phyloP scores from a whole-genome alignment of 164 flowering plant genomes.

The Sedum album region DNA sequence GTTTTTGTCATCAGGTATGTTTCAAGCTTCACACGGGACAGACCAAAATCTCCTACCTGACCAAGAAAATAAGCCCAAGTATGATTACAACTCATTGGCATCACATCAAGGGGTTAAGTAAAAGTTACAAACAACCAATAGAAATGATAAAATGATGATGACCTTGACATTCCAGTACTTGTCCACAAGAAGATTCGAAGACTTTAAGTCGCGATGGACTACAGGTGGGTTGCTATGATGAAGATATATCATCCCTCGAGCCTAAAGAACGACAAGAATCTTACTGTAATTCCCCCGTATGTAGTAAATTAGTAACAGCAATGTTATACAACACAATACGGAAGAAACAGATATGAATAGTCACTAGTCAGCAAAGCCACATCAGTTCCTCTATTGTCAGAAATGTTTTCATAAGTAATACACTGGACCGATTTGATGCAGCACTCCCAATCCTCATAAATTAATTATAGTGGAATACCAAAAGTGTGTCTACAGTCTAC shows the following conservation, averaged over 20 bases:
- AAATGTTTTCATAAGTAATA: not conserved
- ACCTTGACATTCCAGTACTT: constrained; percentile 98
- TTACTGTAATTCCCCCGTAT: not conserved
- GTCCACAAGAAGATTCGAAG: constrained; percentile 92
- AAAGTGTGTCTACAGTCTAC: not conserved
- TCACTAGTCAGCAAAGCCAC: not conserved
- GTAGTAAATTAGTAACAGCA: not conserved
- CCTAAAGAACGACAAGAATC: constrained; percentile 33
- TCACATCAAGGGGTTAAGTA: not conserved
- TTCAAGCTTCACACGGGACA: constrained; percentile 80
- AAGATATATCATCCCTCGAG: constrained; percentile 93
- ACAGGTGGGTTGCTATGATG: constrained; percentile 88
- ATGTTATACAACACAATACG: not conserved
- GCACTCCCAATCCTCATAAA: not conserved
- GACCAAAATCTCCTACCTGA: constrained; percentile 97
- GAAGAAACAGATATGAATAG: not conserved
- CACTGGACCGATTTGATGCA: no score
- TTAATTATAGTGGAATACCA: not conserved
- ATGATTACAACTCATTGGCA: not conserved
- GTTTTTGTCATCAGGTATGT: constrained; percentile 69
- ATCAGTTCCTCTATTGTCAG: not conserved
- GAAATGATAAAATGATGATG: constrained; percentile 3
- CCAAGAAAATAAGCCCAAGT: not conserved
- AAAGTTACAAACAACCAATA: not conserved
- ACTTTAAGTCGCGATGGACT: constrained; percentile 88